Evolutionary conservation across 148 eudicot species (phyloP), one percentile per base, ranked within the genome.

Genomic region (Camellia sinensis): DNA sequence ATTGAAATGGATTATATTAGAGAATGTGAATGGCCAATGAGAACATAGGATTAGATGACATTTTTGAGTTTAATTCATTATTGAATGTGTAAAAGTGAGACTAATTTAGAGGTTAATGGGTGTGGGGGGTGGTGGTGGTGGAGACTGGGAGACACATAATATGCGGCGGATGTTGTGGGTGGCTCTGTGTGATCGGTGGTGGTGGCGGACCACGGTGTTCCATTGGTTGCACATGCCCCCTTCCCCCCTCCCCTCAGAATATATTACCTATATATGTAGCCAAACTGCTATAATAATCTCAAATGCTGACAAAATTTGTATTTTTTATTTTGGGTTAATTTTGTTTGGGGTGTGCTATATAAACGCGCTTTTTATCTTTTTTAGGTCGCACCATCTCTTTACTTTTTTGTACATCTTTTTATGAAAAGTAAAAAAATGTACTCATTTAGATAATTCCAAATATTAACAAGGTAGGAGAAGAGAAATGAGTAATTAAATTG

Each of bases 181-280:
- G 44, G 40, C 50, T 56, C 41, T 48, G 68, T 56, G 53, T 48
- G 68, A 76, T 37, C 54, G 43, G 52, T 79, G 67, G 75, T 22
- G 81, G 81, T 79, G 67, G 75, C 45, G 81, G 75, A 69, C 75
- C 75, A 41, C 50, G 6, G 74, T 44, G 74, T 68, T 68, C 37
- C 56, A 44, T 19, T 46, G 52, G 62, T 41, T 75, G 53, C 53
- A 61, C 68, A 61, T 43, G 68, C 48, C 72, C 43, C 68, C 68
- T 2, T 65, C 41, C 2, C 21, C 21, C 21, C 7, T 70, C 37
- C 37, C 17, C 17, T 57, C 57, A 3, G 48, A 74, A 21, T 43
- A 45, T 7, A 3, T 48, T 5, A 4, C 52, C 0, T 48, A 48
- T 48, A 48, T 48, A 48, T 48, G 2, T 48, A 29, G 50, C 66